These are phyloP conservation scores for Phytophthora melonis DNA, from an alignment of 352 stramenopile genomes.

Conservation along the genomic window DNA sequence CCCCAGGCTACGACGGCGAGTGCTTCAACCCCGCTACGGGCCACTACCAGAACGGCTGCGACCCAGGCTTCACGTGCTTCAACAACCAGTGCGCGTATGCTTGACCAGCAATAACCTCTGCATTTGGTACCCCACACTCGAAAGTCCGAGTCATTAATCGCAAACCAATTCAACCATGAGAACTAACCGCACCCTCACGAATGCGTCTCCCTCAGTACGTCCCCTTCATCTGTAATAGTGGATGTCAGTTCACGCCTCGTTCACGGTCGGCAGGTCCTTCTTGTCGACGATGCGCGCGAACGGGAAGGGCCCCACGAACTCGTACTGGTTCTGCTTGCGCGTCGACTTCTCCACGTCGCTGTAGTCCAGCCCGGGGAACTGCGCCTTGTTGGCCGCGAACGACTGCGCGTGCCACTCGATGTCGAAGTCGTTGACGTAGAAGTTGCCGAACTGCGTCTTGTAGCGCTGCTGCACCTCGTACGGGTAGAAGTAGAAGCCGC, in stretches of 20 bases:
- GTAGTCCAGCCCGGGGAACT: slow-evolving; percentile 70
- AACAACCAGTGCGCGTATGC: slow-evolving; percentile 29
- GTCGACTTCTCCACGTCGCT: slow-evolving; percentile 66
- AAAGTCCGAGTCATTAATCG: no score
- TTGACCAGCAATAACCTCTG: background rate
- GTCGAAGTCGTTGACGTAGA: slow-evolving; percentile 81
- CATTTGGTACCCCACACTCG: no score
- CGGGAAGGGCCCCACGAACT: slow-evolving; percentile 74
- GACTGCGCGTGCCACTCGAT: slow-evolving; percentile 76
- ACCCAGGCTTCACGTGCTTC: slow-evolving; percentile 23
- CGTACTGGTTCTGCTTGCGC: slow-evolving; percentile 69
- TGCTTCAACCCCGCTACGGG: slow-evolving; percentile 43
- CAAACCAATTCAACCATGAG: no score
- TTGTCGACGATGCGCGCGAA: slow-evolving; percentile 67
- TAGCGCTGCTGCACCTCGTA: slow-evolving; percentile 75
- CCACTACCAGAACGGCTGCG: slow-evolving; percentile 27
- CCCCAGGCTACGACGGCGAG: slow-evolving; percentile 25
- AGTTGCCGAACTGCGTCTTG: slow-evolving; percentile 62
- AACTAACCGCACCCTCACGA: background rate
- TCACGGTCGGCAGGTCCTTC: slow-evolving; percentile 41
- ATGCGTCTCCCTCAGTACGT: background rate
- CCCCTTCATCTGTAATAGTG: background rate
- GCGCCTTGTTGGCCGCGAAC: slow-evolving; percentile 59
- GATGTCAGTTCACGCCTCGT: slow-evolving; percentile 2
- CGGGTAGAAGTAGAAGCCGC: slow-evolving; percentile 80